Base-by-base conservation (phyloP, 2,329 filamentous ascomycete genomes). In the Aspergillus carbonarius region DNA sequence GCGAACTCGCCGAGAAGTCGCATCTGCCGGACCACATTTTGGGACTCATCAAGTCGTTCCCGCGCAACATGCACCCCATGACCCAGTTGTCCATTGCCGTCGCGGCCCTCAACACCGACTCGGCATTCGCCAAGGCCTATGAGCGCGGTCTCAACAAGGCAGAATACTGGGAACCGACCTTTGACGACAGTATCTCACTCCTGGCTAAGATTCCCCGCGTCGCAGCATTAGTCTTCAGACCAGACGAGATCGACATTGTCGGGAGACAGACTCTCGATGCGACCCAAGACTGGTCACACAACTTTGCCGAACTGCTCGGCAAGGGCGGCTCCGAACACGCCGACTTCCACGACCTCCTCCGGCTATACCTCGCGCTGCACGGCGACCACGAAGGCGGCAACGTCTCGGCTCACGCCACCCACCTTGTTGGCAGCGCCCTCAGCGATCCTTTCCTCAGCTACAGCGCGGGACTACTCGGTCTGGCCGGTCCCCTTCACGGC, bases 311-410 rank as follows among this genome's bases (percentile, higher is more conserved):
- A 65, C 92, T 98, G 87, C 85, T 98, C 55, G 93, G 93, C 72
- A 96, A 96, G 81, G 86, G 88, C 52, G 92, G 92, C 66, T 86
- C 89, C 76, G 83, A 96, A 78, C 89, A 98, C 68, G 54, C 71
- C 59, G 68, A 77, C 61, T 73, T 99, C 84, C 93, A 98, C 75
- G 95, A 99, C 71, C 84, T 99, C 18, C 85, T 99, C 63, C 87
- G 95, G 68, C 82, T 99, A 32, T 99, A 99, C 79, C 87, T 99
- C 23, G 93, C 95, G 51, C 88, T 99, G 5, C 95, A 99, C 78
- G 95, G 95, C 63, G 95, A 99, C 78, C 95, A 99, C 79, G 95
- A 99, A 79, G 95, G 95, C 62, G 95, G 95, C 59, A 99, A 99
- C 69, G 95, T 99, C 63, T 97, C 93, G 39, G 95, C 95, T 0